phyloP scores from a whole-genome alignment of 108 stramenopile genomes.

The Aurantiochytrium sp. region DNA sequence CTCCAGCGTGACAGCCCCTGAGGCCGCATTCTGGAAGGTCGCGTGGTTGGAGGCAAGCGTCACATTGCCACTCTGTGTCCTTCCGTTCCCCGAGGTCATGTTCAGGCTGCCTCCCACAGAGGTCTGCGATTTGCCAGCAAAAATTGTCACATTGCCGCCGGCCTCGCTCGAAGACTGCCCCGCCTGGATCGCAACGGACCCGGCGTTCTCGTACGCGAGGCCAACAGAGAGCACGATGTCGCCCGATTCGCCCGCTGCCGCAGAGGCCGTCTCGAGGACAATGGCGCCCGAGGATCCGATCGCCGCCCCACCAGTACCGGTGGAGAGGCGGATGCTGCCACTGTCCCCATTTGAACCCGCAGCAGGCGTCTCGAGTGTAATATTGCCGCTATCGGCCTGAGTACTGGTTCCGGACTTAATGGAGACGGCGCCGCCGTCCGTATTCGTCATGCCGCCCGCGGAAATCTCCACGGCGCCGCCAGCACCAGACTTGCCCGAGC shows the following conservation, averaged over 20 bases:
- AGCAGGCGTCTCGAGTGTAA: constrained; percentile 32
- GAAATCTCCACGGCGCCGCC: constrained; percentile 46
- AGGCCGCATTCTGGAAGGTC: neutral
- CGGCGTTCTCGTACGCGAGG: neutral
- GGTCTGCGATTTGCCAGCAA: constrained; percentile 24
- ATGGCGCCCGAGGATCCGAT: constrained; percentile 38
- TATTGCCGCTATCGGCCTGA: neutral
- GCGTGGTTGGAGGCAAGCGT: neutral
- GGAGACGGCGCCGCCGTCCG: neutral
- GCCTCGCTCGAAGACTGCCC: constrained; percentile 21
- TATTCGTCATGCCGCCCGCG: constrained; percentile 30
- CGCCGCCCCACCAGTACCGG: constrained; percentile 39
- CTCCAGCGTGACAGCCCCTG: neutral
- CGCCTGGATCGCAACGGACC: neutral
- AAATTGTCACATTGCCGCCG: constrained; percentile 43
- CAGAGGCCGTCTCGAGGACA: constrained; percentile 38
- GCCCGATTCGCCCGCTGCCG: constrained; percentile 3
- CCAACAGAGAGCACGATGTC: neutral
- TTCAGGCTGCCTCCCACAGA: neutral
- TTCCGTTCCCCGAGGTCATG: neutral
- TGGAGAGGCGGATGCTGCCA: constrained; percentile 40
- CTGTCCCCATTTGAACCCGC: constrained; percentile 39
- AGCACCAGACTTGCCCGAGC: constrained; percentile 33
- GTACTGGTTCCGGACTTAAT: neutral
- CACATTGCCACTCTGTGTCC: neutral